Conservation (phyloP, 371 early-diverging fungal species). For the Mortierella sp. region DNA sequence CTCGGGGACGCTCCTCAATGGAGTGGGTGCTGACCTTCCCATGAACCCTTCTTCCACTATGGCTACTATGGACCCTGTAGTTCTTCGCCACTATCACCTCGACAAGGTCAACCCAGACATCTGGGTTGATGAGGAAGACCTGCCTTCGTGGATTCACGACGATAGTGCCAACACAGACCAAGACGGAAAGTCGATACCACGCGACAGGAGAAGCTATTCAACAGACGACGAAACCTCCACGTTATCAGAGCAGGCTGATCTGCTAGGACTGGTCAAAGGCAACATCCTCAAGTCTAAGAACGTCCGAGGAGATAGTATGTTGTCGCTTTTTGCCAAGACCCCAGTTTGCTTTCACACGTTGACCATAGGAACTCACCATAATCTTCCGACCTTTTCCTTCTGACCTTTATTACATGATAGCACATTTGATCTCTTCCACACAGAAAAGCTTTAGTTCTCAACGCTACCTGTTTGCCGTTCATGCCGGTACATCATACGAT, state of each 20-base stretch:
- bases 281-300: constrained; percentile 43
- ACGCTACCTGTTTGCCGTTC: constrained; percentile 84
- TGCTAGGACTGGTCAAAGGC: constrained; percentile 43
- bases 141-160: constrained; percentile 53
- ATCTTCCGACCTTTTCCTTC: background rate
- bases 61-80: constrained; percentile 1
- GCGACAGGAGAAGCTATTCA: constrained; percentile 17
- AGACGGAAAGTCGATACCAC: constrained; percentile 28
- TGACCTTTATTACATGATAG: constrained; percentile 6
- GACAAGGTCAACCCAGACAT: constrained; percentile 43
- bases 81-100: constrained; percentile 50
- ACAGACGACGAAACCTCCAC: constrained; percentile 24
- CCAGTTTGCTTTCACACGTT: too few relatives aligned
- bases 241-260: constrained; percentile 37
- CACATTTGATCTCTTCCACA: constrained; percentile 38
- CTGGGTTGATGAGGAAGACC: constrained; percentile 53
- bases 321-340: too few relatives aligned
- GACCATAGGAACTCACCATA: background rate
- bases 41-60: background rate
- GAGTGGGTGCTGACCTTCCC: too few relatives aligned
- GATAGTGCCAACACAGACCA: constrained; percentile 37
- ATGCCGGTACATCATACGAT: constrained; percentile 82
- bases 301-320: constrained; percentile 44
- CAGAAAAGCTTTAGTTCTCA: constrained; percentile 82
- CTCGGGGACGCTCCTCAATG: background rate